These are phyloP conservation scores for Cladosporium austrohemisphaericum DNA, from an alignment of 2,329 filamentous ascomycete genomes.

Conservation along the genomic window DNA sequence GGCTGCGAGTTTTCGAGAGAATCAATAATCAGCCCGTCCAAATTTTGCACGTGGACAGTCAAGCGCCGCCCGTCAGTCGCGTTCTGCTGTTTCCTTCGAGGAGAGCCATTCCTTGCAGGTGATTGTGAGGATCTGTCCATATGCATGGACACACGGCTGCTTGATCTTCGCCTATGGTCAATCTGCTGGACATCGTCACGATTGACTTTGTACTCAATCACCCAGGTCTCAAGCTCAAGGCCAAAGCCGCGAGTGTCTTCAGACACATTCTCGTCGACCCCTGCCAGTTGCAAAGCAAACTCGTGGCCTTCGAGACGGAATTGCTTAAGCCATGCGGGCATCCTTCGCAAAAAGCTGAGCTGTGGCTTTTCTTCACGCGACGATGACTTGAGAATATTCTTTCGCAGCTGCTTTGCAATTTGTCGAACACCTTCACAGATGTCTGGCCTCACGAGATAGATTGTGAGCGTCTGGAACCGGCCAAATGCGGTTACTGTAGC, in stretches of 20 bases:
- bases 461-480: constrained; percentile 77
- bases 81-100: constrained; percentile 45
- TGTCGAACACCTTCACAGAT: constrained; percentile 90
- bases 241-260: constrained; percentile 77
- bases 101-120: constrained; percentile 34
- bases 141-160: constrained; percentile 61
- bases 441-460: constrained; percentile 86
- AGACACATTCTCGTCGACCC: constrained; percentile 79
- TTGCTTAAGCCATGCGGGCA: constrained; percentile 81
- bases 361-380: constrained; percentile 33
- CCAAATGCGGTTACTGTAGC: constrained; percentile 77
- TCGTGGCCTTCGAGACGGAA: constrained; percentile 83
- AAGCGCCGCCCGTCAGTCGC: constrained; percentile 75
- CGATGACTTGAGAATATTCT: constrained; percentile 53
- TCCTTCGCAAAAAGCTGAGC: constrained; percentile 67
- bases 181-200: constrained; percentile 50
- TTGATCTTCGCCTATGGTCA: constrained; percentile 61
- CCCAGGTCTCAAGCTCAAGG: constrained; percentile 82
- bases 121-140: constrained; percentile 31
- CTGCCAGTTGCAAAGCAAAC: constrained; percentile 86
- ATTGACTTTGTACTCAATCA: constrained; percentile 82
- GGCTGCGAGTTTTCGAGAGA: constrained; percentile 77
- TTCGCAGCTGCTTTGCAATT: constrained; percentile 78
- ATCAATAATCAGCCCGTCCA: constrained; percentile 90
- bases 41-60: constrained; percentile 72